Percentiles rank a stretch among this genome's conserved stretches.
Conservation (phyloP, 768 basidiomycete genomes). For the Lactarius akahatsu region DNA sequence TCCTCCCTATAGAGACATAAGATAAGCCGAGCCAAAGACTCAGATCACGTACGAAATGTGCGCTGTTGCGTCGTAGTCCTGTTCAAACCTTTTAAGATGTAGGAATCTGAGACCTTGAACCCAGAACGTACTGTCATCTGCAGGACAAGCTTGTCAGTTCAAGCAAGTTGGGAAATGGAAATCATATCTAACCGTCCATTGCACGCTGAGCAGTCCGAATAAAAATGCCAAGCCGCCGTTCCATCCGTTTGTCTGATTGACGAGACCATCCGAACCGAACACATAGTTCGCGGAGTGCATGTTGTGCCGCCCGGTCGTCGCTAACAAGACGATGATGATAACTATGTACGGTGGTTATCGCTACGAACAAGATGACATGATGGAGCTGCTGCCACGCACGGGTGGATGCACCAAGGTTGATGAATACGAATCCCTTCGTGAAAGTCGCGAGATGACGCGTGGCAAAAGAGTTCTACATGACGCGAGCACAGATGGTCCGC, state of each 20-base stretch:
- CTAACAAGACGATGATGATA: constrained; percentile 81
- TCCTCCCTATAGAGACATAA: constrained; percentile 54
- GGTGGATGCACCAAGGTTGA: constrained; percentile 80
- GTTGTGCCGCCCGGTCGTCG: constrained; percentile 65
- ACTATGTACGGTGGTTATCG: constrained; percentile 42
- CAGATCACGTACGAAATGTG: constrained; percentile 65
- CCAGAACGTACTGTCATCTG: constrained; percentile 55
- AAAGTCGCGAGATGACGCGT: constrained; percentile 75
- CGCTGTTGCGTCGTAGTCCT: constrained; percentile 81
- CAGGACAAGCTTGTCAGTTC: constrained; percentile 17
- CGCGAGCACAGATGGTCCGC: not conserved
- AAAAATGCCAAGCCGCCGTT: constrained; percentile 79
- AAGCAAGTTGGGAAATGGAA: not conserved
- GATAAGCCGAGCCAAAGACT: constrained; percentile 1
- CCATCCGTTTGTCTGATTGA: constrained; percentile 80
- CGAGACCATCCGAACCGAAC: constrained; percentile 70
- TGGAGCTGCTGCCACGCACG: constrained; percentile 39
- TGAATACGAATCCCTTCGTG: constrained; percentile 78
- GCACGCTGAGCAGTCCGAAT: constrained; percentile 81
- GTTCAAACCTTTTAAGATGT: constrained; percentile 19
- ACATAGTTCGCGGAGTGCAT: constrained; percentile 83
- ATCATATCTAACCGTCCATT: constrained; percentile 72
- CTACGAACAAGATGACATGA: not conserved
- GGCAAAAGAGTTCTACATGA: constrained; percentile 59
- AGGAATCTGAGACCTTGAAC: not conserved